Base-by-base conservation (phyloP, 106 monocot species). In the Ottelia alismoides region DNA sequence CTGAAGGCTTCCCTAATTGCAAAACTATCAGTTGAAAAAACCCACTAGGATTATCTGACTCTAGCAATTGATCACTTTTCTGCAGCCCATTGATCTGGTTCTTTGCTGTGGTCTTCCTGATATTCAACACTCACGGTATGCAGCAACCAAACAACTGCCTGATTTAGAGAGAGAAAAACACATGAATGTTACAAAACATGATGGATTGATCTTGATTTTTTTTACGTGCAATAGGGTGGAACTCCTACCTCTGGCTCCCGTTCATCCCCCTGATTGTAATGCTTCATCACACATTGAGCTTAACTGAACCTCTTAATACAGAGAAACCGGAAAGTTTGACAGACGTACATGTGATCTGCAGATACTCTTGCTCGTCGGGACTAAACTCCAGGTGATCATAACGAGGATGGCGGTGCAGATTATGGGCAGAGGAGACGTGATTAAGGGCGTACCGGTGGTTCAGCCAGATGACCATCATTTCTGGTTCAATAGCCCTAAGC, bases 1-100 rank as follows among this genome's bases (percentile, higher is more conserved):
- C n/a, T n/a, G n/a, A n/a, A n/a, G n/a, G n/a, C n/a, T n/a, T n/a
- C n/a, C n/a, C n/a, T n/a, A n/a, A n/a, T n/a, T n/a, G n/a, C n/a
- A n/a, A n/a, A n/a, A n/a, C n/a, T 0, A 27, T 20, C 20, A n/a
- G 1, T 30, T 14, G 29, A 30, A 26, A 1, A 25, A 11, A 21
- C 2, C 24, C 30, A 19, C 19, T 43, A 2, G 7, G 4, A 35
- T 19, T 35, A 43, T 63, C 16, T 43, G 6, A 43, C 6, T 43
- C 40, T 16, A 43, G 6, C 16, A 7, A 7, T 43, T 6, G 6
- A 7, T 43, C 16, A 43, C 16, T 16, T 28, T 3, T 19, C 2
- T 63, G 18, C 56, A 74, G 74, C 52, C 74, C 74, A 26, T 2
- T 56, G 28, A 69, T 74, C 17, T 74, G 74, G 74, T 69, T 63